Evolutionary conservation across 1,284 basidiomycete genomes (phyloP), one percentile per base, ranked within the genome.

Genomic region (Leccinum subspadiceum): DNA sequence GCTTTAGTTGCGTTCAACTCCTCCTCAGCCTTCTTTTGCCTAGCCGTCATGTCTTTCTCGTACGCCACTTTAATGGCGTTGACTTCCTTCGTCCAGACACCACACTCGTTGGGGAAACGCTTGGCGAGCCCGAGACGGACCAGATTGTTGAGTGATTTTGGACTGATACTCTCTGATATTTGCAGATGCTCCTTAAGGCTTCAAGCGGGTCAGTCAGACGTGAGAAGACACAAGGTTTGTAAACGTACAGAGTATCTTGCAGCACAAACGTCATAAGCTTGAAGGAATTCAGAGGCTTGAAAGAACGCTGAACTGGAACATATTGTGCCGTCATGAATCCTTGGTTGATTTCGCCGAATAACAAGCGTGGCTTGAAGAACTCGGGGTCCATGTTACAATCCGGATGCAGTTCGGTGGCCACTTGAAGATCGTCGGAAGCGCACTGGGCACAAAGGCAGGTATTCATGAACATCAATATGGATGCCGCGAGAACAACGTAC

Each of bases 271-370:
- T 5, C 5, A 1, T 55, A 2, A 63, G 37, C 17, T 2, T 63
- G 52, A 62, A 61, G 2, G 61, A 44, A 4, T 41, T 57, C 9
- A 65, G 17, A 31, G 29, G 1, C 24, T 60, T 65, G 22, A 61
- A 8, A 2, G 33, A 53, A 20, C 62, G 67, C 52, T 54, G 70
- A 5, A 57, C 56, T 17, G 68, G 60, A 2, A 69, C 58, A 55
- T 73, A 78, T 56, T 54, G 53, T 2, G 61, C 59, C 0, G 71
- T 75, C 60, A 78, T 61, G 31, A 77, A 67, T 1, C 70, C 76
- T 62, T 76, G 75, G 12, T 59, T 60, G 9, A 74, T 75, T 61
- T 77, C 76, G 10, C 76, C 76, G 46, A 54, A 63, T n/a, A 77
- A 35, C 0, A 78, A 57, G 17, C 62, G 66, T 29, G 76, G 76